Evolutionary conservation across 2,329 filamentous ascomycete genomes (phyloP), one percentile per base, ranked within the genome.

Genomic region (Arthrobotrys entomopaga): DNA sequence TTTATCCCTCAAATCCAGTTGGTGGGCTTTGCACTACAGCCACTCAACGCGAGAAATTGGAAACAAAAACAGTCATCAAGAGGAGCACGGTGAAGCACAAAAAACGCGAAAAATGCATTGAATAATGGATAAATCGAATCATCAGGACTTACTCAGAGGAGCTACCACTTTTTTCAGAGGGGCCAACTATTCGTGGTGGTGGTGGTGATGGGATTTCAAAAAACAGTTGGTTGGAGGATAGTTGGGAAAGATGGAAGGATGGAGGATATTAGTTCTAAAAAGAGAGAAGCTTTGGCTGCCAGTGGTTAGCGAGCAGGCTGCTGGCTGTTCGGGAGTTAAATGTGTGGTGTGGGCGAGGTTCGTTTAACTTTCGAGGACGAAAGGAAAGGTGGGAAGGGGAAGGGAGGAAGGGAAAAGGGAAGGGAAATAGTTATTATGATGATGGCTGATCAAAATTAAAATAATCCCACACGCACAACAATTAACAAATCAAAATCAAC

Each of bases 1-100:
- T 73, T 73, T 73, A 66, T 73, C 69, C 69, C 69, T 61, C 69
- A 73, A 59, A n/a, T 43, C 16, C 66, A 73, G 56, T 73, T 63
- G 49, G 48, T 61, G 61, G 61, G 60, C 46, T 52, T 43, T 52
- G 48, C 48, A 73, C 15, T 38, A 50, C n/a, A 22, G 65, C 46
- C 60, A 56, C 54, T 65, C 69, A 73, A 73, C 69, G 69, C 69
- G 69, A 73, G 54, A 54, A 43, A 63, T 29, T 38, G 20, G 34
- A 57, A 63, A 66, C 49, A 42, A 66, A 73, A 73, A 73, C 61
- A 73, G 61, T 66, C 61, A 42, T 56, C 57, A 56, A 73, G 52
- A 73, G 52, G 53, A 61, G 50, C 42, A 34, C 54, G 49, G 52
- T 29, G 54, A 56, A 60, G 61, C 61, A 73, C 58, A 43, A 40